These are phyloP conservation scores for Phytophthora parvispora DNA, from an alignment of 352 stramenopile species.

Conservation along the genomic window DNA sequence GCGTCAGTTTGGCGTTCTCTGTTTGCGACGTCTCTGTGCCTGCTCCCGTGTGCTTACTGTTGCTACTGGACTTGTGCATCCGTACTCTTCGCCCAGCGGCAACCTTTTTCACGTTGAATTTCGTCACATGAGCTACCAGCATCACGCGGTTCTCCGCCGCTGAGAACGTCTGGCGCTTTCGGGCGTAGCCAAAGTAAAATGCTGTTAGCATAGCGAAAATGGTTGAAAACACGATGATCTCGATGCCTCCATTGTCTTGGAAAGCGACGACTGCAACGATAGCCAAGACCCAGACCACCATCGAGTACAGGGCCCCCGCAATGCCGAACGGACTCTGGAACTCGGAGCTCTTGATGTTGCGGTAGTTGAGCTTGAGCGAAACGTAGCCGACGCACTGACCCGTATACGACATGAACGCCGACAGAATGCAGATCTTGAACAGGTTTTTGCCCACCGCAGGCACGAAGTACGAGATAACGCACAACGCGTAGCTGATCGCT, in stretches of 20 bases:
- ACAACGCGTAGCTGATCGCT: slow-evolving; percentile 45
- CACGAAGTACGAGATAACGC: slow-evolving; percentile 37
- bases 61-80: no score
- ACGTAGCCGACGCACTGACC: slow-evolving; percentile 56
- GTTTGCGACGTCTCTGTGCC: no score
- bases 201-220: slow-evolving; percentile 20
- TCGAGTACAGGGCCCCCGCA: slow-evolving; percentile 32
- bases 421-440: slow-evolving; percentile 42
- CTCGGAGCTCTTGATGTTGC: slow-evolving; percentile 48
- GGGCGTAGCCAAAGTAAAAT: slow-evolving; percentile 52
- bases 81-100: no score
- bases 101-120: slow-evolving; percentile 45
- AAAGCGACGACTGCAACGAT: slow-evolving; percentile 38
- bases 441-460: slow-evolving; percentile 29
- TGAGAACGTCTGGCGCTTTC: slow-evolving; percentile 49
- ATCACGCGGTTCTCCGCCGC: slow-evolving; percentile 51
- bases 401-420: slow-evolving; percentile 49
- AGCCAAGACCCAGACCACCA: slow-evolving; percentile 34
- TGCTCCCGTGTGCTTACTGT: no score
- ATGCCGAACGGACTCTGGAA: slow-evolving; percentile 53
- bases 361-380: slow-evolving; percentile 44
- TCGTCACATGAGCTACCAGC: slow-evolving; percentile 56
- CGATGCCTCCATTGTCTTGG: slow-evolving; percentile 33
- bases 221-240: slow-evolving; percentile 28
- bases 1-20: no score